These are phyloP conservation scores for Rusavskia elegans DNA, from an alignment of 495 filamentous ascomycete genomes.

Conservation along the genomic window DNA sequence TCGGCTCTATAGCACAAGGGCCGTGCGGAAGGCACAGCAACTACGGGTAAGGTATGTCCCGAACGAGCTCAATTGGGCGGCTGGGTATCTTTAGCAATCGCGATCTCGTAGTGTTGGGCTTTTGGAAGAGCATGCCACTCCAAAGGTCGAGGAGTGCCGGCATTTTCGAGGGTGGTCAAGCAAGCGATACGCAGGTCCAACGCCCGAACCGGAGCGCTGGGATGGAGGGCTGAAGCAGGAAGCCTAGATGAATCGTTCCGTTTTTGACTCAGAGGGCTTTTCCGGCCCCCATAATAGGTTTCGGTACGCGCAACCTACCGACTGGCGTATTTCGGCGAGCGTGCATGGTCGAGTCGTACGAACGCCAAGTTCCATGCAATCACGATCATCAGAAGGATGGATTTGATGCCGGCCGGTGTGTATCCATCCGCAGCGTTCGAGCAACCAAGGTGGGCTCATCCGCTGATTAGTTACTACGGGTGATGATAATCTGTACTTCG, in stretches of 20 bases:
- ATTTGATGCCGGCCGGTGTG: too few relatives aligned
- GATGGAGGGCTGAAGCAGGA: background rate
- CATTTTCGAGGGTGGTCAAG: background rate
- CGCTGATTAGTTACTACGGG: too few relatives aligned
- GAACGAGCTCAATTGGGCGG: background rate
- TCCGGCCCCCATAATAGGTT: background rate
- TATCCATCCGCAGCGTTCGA: too few relatives aligned
- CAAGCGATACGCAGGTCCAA: background rate
- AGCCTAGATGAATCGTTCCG: background rate
- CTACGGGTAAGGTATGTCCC: background rate
- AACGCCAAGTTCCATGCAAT: too few relatives aligned
- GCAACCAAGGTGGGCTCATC: too few relatives aligned
- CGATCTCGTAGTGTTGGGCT: background rate
- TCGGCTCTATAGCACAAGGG: background rate
- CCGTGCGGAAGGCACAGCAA: background rate
- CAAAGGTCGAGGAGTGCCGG: background rate
- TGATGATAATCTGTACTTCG: too few relatives aligned
- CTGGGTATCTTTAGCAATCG: background rate
- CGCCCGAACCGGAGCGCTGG: background rate
- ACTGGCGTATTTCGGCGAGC: too few relatives aligned
- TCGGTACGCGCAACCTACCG: background rate
- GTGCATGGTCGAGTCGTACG: too few relatives aligned
- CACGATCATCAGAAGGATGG: too few relatives aligned
- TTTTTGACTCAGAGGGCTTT: background rate
- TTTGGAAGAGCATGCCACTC: background rate